A percentile compares a stretch with the other conserved stretches of the same genome.
Conservation (phyloP, 225 moss, liverwort and hornwort genomes). For the Pleurozium schreberi region DNA sequence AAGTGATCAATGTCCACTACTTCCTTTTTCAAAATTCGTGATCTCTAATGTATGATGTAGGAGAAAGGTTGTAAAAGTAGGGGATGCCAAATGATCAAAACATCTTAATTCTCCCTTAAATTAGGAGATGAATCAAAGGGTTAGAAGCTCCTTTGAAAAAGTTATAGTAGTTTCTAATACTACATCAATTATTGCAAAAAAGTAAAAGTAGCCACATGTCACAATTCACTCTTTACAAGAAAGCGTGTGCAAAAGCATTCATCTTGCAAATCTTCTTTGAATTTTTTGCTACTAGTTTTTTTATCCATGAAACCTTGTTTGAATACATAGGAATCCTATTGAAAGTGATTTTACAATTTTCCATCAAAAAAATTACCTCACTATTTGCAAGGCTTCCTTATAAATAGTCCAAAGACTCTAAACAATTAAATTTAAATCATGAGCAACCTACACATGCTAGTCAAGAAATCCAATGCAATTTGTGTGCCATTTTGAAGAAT, state of each 20-base stretch:
- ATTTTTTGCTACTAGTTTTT: not conserved
- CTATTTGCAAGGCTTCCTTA: not conserved
- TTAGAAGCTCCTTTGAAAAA: not conserved
- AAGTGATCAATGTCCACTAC: not conserved
- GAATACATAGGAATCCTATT: not conserved
- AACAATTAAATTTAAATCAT: not conserved
- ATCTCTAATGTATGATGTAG: not conserved
- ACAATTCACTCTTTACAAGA: not conserved
- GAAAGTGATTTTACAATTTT: not conserved
- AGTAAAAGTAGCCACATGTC: not conserved
- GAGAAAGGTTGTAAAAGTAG: not conserved
- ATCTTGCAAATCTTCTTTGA: not conserved
- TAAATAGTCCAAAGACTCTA: not conserved
- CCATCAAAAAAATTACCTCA: not conserved
- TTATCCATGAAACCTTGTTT: not conserved
- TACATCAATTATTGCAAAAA: not conserved
- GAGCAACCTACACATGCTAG: too few species aligned
- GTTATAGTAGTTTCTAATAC: not conserved
- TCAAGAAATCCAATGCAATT: too few species aligned
- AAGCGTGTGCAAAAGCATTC: not conserved
- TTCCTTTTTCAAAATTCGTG: too few species aligned
- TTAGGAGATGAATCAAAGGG: not conserved
- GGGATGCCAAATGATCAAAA: not conserved
- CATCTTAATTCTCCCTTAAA: not conserved
- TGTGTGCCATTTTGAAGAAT: too few species aligned